phyloP scores from a whole-genome alignment of 176 grass and related monocot species.

The Carex scoparia region DNA sequence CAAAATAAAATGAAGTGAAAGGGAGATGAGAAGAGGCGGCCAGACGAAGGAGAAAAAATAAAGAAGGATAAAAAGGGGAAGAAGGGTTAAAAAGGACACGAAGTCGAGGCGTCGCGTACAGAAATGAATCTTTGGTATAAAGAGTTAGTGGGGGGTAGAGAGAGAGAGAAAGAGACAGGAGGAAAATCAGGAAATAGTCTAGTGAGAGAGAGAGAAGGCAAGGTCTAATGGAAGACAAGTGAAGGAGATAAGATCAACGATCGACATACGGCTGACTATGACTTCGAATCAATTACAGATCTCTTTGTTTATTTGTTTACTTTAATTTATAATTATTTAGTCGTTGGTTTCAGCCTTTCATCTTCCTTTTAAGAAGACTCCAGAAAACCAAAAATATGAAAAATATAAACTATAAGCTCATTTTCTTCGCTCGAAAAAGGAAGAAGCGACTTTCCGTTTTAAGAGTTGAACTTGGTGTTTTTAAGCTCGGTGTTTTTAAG shows the following conservation, averaged over 20 bases:
- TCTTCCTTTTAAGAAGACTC: background rate
- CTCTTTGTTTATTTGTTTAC: background rate
- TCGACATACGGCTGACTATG: constrained; percentile 8
- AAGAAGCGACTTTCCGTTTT: background rate
- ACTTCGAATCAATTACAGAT: constrained; percentile 6
- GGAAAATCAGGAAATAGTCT: background rate
- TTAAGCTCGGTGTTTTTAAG: too few relatives aligned
- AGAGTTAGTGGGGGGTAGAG: constrained; percentile 12
- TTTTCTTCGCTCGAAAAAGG: background rate
- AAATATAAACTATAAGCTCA: background rate
- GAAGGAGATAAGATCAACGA: constrained; percentile 21
- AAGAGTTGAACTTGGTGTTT: too few relatives aligned
- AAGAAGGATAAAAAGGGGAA: background rate
- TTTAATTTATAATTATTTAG: background rate
- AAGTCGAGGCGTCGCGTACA: constrained; percentile 79
- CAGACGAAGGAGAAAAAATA: background rate
- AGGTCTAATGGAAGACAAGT: background rate
- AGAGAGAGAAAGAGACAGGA: background rate
- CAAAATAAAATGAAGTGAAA: background rate
- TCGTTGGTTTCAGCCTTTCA: background rate
- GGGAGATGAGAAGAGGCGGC: constrained; percentile 1
- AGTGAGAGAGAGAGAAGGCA: background rate
- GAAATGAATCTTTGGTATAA: constrained; percentile 46
- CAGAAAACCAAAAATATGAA: background rate
- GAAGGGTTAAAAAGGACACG: constrained; percentile 27